Conservation (phyloP, 2,329 filamentous ascomycete genomes). For the Colletotrichum tabaci region DNA sequence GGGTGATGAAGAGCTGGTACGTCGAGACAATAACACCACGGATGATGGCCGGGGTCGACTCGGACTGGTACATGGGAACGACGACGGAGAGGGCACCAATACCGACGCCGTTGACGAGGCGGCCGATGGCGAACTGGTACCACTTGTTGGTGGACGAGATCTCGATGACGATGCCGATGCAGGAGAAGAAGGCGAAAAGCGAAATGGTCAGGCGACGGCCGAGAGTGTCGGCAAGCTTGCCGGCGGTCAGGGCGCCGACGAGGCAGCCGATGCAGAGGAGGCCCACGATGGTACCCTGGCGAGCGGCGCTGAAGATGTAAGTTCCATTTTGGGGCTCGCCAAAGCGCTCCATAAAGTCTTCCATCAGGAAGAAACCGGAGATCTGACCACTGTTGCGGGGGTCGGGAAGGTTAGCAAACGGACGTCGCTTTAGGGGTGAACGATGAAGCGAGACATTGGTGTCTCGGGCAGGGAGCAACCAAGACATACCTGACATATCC, state of each 20-base stretch:
- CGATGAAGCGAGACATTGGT: background rate
- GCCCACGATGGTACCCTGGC: conserved; percentile 75
- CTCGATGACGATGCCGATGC: conserved; percentile 75
- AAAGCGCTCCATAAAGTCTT: conserved; percentile 69
- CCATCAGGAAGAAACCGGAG: conserved; percentile 74
- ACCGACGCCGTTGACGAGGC: conserved; percentile 76
- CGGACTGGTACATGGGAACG: conserved; percentile 79
- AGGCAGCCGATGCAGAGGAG: conserved; percentile 74
- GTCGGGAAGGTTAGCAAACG: conserved; percentile 9
- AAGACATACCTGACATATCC: conserved; percentile 67
- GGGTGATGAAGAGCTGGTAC: conserved; percentile 79
- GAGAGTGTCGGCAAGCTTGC: conserved; percentile 73
- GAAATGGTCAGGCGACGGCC: conserved; percentile 75
- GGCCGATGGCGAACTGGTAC: conserved; percentile 76
- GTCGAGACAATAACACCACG: conserved; percentile 74
- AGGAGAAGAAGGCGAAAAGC: conserved; percentile 74
- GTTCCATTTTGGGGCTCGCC: conserved; percentile 58
- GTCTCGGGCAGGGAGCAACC: background rate
- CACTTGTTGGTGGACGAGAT: conserved; percentile 69
- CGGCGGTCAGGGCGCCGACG: conserved; percentile 70
- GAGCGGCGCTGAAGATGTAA: conserved; percentile 68
- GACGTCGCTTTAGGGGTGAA: background rate
- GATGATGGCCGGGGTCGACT: conserved; percentile 75
- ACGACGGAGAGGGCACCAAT: conserved; percentile 76
- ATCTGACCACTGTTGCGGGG: conserved; percentile 66